phyloP scores from a whole-genome alignment of 1,284 basidiomycete species.

The Ganoderma multipileum region DNA sequence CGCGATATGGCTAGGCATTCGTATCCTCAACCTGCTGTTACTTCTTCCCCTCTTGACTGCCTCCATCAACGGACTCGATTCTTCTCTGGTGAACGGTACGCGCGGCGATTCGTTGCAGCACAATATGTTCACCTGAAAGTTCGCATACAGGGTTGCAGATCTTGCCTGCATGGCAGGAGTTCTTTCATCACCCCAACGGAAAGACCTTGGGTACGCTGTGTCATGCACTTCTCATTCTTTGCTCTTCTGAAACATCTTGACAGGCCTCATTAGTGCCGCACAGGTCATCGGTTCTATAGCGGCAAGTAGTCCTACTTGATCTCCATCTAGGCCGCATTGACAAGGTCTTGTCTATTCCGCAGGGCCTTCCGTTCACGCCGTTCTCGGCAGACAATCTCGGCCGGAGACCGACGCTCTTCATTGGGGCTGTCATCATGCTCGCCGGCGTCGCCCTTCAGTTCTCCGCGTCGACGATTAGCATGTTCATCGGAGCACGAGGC shows the following conservation, averaged over 20 bases:
- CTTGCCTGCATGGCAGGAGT: conserved; percentile 64
- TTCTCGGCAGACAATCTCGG: conserved; percentile 63
- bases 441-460: conserved; percentile 64
- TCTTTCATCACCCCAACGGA: conserved; percentile 58
- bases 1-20: conserved; percentile 51
- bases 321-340: conserved; percentile 9
- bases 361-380: conserved; percentile 67
- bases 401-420: conserved; percentile 60
- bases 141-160: conserved; percentile 62
- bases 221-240: background rate
- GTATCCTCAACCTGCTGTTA: conserved; percentile 64
- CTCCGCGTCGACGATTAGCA: conserved; percentile 52
- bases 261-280: conserved; percentile 67
- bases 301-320: conserved; percentile 43
- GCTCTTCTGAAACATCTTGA: background rate
- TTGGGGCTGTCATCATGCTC: conserved; percentile 66
- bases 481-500: conserved; percentile 64
- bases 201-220: conserved; percentile 54
- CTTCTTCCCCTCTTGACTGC: conserved; percentile 66
- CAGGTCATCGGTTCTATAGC: conserved; percentile 66
- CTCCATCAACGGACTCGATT: conserved; percentile 66
- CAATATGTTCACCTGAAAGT: background rate
- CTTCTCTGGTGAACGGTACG: conserved; percentile 68
- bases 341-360: background rate
- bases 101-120: background rate